phyloP scores from a whole-genome alignment of 169 alveolate species.

The Plasmodium gallinaceum region DNA sequence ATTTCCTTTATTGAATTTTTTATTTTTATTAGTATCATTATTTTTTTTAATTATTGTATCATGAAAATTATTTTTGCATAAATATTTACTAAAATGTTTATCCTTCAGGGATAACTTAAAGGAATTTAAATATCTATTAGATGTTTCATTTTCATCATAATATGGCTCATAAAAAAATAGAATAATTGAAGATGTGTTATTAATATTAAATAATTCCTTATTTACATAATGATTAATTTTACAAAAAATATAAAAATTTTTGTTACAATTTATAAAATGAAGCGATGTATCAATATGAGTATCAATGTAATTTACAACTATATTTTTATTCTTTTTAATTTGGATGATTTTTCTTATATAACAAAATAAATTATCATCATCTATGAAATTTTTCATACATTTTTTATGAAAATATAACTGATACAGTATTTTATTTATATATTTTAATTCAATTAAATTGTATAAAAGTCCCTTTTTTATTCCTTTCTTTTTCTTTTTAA shows the following conservation, averaged over 20 bases:
- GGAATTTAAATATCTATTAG: neutral
- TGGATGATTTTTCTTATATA: constrained; percentile 19
- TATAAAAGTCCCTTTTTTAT: constrained; percentile 37
- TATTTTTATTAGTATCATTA: neutral
- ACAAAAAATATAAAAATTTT: constrained; percentile 48
- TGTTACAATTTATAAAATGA: constrained; percentile 7
- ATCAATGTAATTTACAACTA: neutral
- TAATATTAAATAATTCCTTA: constrained; percentile 8
- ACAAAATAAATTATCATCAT: neutral
- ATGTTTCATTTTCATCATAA: neutral
- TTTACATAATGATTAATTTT: constrained; percentile 52
- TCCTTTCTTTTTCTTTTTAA: constrained; percentile 5
- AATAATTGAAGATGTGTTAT: neutral
- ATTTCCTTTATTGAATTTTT: neutral
- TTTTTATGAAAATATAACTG: constrained; percentile 14
- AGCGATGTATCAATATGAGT: neutral
- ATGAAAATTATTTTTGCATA: too few relatives aligned
- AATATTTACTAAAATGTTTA: too few relatives aligned
- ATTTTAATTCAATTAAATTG: constrained; percentile 45
- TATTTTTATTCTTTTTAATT: constrained; percentile 15
- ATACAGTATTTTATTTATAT: constrained; percentile 32
- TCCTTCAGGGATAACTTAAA: too few relatives aligned
- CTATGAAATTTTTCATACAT: constrained; percentile 13
- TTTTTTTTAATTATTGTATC: too few relatives aligned
- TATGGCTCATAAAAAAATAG: constrained; percentile 17